Percentiles rank a stretch among this genome's conserved stretches.
Conservation (phyloP, 176 grass and related monocot species). For the Triticum dicoccoides region DNA sequence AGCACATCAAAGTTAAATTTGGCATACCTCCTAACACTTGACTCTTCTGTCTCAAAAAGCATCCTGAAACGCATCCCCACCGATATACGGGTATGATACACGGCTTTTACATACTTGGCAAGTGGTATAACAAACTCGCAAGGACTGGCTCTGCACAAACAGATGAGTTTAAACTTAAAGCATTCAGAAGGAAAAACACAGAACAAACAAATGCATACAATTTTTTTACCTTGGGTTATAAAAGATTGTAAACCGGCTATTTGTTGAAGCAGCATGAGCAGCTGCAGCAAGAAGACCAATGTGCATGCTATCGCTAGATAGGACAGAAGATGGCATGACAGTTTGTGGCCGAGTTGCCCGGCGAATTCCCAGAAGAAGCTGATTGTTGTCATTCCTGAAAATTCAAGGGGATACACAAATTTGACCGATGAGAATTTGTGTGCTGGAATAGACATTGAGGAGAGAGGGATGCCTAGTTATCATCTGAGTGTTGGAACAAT, state of each 20-base stretch:
- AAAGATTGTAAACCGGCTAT: constrained; percentile 97
- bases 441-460: neutral
- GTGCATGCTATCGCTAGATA: constrained; percentile 99
- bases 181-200: neutral
- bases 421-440: neutral
- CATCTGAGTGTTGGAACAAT: neutral
- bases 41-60: constrained; percentile 99
- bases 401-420: constrained; percentile 9
- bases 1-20: neutral
- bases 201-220: neutral
- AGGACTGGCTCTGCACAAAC: constrained; percentile 76
- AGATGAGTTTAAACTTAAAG: constrained; percentile 3
- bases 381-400: constrained; percentile 91
- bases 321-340: constrained; percentile 94
- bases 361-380: constrained; percentile 92
- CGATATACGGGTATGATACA: constrained; percentile 96
- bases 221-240: constrained; percentile 83
- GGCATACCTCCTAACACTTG: constrained; percentile 80
- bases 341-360: constrained; percentile 87
- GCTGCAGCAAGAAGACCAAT: constrained; percentile 97
- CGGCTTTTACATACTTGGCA: constrained; percentile 91
- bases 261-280: constrained; percentile 93
- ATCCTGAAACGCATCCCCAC: constrained; percentile 98
- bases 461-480: neutral
- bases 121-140: constrained; percentile 96